Base-by-base conservation (phyloP, 169 alveolate species). In the Eimeria sp. region DNA sequence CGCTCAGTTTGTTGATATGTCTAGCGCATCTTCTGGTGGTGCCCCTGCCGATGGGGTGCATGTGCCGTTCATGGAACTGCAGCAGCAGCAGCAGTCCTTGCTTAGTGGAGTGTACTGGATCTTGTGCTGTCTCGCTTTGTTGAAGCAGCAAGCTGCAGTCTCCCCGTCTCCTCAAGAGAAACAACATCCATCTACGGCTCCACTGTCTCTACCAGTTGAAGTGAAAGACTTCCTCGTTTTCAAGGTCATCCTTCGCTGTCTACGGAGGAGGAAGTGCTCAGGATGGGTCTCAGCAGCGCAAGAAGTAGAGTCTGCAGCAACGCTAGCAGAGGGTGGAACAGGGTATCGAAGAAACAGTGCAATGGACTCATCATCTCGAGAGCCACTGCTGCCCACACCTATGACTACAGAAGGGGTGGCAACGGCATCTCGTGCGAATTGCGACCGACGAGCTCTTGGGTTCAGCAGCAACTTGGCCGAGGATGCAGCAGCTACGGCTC, bases 21-120 rank as follows among this genome's bases (percentile, higher is more conserved):
- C 71, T 11, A 25, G 64, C 46, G n/a, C 54, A 64, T 85, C 82
- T 64, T 71, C 93, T 43, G 83, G 4, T 25, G 82, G 43, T 18
- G 58, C 56, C 27, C 25, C 54, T 58, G 37, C 90, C 13, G 90
- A 27, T 58, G 90, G 20, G 11, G 56, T 9, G 49, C 90, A 37
- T 13, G 27, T 20, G 62, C 80, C 93, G 23, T 85, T 85, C 46
- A 85, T 85, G 93, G 93, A 85, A 52, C 49, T 64, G 82, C 82
- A 40, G 80, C 82, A 62, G 49, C 93, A 85, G 66, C 93, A 85
- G 68, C 62, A 85, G n/a, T 85, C 93, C 49, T 8, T 85, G 49
- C 62, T 85, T 13, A 85, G 80, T 58, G 93, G 90, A 8, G 60
- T 83, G 23, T 83, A 83, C 58, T 83, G 90, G 90, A 83, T 58